phyloP scores from a whole-genome alignment of 148 eudicot species.

The Silene uniflora region DNA sequence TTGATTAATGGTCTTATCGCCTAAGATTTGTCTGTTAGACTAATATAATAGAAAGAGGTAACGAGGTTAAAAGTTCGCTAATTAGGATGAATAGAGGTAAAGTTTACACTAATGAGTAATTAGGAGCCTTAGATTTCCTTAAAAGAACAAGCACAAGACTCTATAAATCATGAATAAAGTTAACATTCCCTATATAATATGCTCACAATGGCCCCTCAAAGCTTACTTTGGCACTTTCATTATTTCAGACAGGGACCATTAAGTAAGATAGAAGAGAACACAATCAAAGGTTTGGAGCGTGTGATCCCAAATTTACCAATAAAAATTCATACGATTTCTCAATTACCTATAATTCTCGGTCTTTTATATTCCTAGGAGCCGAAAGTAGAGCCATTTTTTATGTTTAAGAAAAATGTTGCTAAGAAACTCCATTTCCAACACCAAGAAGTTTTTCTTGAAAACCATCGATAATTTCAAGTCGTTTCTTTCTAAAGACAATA shows the following conservation, averaged over 20 bases:
- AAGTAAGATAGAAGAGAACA: conserved; percentile 32
- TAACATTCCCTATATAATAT: conserved; percentile 11
- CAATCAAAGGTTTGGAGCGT: conserved; percentile 25
- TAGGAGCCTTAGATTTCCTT: conserved; percentile 30
- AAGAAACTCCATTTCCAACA: conserved; percentile 41
- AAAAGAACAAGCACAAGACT: conserved; percentile 30
- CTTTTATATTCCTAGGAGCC: not conserved
- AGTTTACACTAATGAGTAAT: conserved; percentile 5
- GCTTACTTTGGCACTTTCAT: conserved; percentile 22
- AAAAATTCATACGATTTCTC: conserved; percentile 9
- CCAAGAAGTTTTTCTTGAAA: conserved; percentile 57
- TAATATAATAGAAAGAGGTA: too few species aligned
- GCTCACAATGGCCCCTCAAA: conserved; percentile 18
- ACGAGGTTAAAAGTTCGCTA: not conserved
- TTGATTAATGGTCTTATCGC: not conserved
- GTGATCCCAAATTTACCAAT: conserved; percentile 24
- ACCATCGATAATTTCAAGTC: conserved; percentile 47
- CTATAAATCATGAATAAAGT: conserved; percentile 33
- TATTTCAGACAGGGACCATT: conserved; percentile 22
- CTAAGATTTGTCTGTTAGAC: not conserved
- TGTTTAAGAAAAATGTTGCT: conserved; percentile 31
- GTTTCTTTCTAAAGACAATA: conserved; percentile 33
- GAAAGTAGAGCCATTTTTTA: not conserved
- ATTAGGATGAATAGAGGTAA: not conserved
- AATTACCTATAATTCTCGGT: not conserved